Base-by-base conservation (phyloP, 331 rosid species). In the Saraca asoca region DNA sequence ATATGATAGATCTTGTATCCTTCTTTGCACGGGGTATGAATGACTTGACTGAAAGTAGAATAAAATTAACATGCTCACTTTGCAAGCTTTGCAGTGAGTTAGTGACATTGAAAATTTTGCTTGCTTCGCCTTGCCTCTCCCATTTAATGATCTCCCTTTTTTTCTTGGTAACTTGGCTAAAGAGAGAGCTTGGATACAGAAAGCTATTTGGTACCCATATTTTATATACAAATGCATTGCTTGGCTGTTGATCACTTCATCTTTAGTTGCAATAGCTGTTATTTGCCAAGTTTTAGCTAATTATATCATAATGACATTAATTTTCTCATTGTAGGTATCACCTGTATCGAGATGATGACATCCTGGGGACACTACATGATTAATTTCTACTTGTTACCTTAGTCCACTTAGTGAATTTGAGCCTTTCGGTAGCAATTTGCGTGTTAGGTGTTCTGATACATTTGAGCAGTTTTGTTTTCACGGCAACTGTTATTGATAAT, bases 301-400 rank as follows among this genome's bases (percentile, higher is more conserved):
- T 46, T 31, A n/a, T 37, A 60, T 62, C 49, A 41, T 66, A 33
- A 20, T 79, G 17, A 8, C 0, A 5, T 24, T 6, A 13, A n/a
- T 71, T n/a, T 66, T 16, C 57, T 18, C 5, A 46, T 72, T 78
- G 70, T 51, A 85, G 91, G 77, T 85, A 71, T 31, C 70, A 78
- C 45, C 76, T 85, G 14, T 85, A 58, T 52, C 79, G 81, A 9
- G 87, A 82, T 24, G 87, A 85, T 4, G 85, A 85, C 63, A 58
- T 85, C 69, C 38, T 85, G 73, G 88, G 91, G 43, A 80, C 82
- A 0, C 76, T 85, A 37, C 84, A 75, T 73, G 85, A 85, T 42
- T 85, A 78, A 82, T 58, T 52, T n/a, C n/a, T 33, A 31, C 58
- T 43, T 20, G 19, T 62, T 50, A 7, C 60, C 38, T 10, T 8